Percentiles rank a stretch among this genome's conserved stretches.
Evolutionary conservation across 768 basidiomycete genomes (phyloP).

Genomic region (Amanita molliuscula): DNA sequence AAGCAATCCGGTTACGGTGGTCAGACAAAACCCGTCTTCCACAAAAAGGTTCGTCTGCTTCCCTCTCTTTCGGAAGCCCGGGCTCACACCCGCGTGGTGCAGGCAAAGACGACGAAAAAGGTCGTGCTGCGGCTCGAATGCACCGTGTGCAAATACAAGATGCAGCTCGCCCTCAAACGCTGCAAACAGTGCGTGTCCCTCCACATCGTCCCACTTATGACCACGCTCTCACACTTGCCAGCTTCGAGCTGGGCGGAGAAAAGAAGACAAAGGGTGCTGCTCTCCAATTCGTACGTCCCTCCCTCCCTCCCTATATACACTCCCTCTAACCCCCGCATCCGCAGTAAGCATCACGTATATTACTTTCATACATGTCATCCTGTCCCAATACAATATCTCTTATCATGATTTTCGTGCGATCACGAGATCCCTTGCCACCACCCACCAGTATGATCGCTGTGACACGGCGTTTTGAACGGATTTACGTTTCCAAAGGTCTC

Average conservation of each 20-base stretch:
- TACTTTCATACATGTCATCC: constrained; percentile 13
- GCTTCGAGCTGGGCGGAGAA: constrained; percentile 99
- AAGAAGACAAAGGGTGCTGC: constrained; percentile 99
- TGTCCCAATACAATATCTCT: neutral
- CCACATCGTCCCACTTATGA: neutral
- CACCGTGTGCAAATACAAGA: constrained; percentile 98
- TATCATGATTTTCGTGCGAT: neutral
- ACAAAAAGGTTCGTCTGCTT: constrained; percentile 78
- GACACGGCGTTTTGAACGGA: neutral
- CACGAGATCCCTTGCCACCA: no score
- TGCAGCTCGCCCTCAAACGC: constrained; percentile 92
- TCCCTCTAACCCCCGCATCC: neutral
- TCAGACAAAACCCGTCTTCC: constrained; percentile 99
- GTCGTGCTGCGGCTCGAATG: constrained; percentile 97
- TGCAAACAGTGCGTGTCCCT: constrained; percentile 86
- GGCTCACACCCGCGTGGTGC: constrained; percentile 7
- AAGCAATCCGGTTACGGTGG: constrained; percentile 99
- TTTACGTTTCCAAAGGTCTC: constrained; percentile 21
- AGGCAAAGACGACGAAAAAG: constrained; percentile 99
- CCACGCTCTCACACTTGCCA: constrained; percentile 16
- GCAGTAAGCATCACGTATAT: constrained; percentile 14
- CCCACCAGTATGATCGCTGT: constrained; percentile 1
- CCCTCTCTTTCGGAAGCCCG: neutral
- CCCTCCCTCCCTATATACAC: neutral
- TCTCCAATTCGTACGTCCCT: constrained; percentile 74